These are phyloP conservation scores for Schwanniomyces vanrijiae DNA, from an alignment of 805 yeast species.

Conservation along the genomic window DNA sequence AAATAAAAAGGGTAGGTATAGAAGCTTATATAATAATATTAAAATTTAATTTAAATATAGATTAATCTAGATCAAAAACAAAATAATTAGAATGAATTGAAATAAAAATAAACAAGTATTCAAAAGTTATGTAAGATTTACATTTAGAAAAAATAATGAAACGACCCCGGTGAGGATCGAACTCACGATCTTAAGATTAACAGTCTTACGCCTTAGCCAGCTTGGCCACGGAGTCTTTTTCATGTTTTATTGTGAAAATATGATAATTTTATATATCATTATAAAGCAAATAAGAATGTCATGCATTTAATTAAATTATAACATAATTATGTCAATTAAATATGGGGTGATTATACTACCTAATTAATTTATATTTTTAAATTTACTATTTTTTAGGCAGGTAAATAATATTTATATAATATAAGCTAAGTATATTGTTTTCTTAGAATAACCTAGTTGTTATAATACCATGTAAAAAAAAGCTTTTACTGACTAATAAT, in stretches of 20 bases:
- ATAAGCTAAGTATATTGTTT: no score
- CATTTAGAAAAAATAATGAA: constrained; percentile 1
- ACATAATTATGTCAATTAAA: not conserved
- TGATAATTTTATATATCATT: no score
- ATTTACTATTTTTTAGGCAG: no score
- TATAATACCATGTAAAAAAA: no score
- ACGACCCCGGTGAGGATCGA: constrained; percentile 17
- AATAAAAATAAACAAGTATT: not conserved
- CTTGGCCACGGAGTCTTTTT: constrained; percentile 10
- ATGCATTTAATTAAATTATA: not conserved
- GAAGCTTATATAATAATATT: not conserved
- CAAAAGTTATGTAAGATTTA: not conserved
- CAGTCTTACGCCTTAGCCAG: constrained; percentile 12
- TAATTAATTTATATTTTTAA: no score
- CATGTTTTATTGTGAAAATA: not conserved
- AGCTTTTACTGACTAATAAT: no score
- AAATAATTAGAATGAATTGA: not conserved
- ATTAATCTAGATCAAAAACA: not conserved
- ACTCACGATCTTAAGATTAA: constrained; percentile 14
- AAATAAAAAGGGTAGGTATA: not conserved
- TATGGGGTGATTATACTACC: not conserved
- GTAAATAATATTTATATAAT: no score
- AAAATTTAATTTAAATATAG: not conserved
- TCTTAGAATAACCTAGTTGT: no score
- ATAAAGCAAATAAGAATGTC: not conserved